Conservation (phyloP, 1,139 yeast species). For the Kodamaea suecica region DNA sequence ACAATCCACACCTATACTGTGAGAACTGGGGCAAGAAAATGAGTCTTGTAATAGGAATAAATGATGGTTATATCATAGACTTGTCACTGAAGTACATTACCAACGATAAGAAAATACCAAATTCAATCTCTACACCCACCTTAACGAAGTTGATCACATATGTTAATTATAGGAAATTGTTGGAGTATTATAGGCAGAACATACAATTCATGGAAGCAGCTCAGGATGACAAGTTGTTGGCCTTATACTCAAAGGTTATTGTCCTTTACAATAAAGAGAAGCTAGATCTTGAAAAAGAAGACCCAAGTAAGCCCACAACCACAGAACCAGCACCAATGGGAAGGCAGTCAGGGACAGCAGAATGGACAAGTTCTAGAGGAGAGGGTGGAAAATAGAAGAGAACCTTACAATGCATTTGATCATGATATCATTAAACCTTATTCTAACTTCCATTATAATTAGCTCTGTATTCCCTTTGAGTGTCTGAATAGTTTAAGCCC, state of each 20-base stretch:
- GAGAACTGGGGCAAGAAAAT: constrained; percentile 91
- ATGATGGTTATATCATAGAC: constrained; percentile 60
- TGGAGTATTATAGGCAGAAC: constrained; percentile 3
- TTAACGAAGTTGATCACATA: constrained; percentile 39
- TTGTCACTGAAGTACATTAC: constrained; percentile 69
- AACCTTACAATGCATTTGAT: background rate
- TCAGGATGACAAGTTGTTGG: constrained; percentile 13
- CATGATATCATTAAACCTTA: too few species aligned
- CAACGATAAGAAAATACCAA: constrained; percentile 49
- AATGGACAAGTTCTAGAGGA: constrained; percentile 75
- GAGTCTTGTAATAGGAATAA: constrained; percentile 80
- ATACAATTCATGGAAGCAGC: constrained; percentile 15
- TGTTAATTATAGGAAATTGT: constrained; percentile 38
- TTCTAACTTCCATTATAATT: background rate
- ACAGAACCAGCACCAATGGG: constrained; percentile 32
- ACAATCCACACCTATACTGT: constrained; percentile 73
- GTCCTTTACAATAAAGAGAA: constrained; percentile 23
- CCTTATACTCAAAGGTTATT: constrained; percentile 27
- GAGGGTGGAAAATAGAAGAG: constrained; percentile 32
- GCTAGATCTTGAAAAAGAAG: constrained; percentile 8
- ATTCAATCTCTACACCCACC: constrained; percentile 36
- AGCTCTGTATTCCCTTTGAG: constrained; percentile 51
- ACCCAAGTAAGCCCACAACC: constrained; percentile 6
- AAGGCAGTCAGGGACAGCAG: constrained; percentile 72
- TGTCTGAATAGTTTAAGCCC: constrained; percentile 76